These are phyloP conservation scores for Phlyctochytrium bullatum DNA, from an alignment of 192 early-diverging fungal genomes.

Conservation along the genomic window DNA sequence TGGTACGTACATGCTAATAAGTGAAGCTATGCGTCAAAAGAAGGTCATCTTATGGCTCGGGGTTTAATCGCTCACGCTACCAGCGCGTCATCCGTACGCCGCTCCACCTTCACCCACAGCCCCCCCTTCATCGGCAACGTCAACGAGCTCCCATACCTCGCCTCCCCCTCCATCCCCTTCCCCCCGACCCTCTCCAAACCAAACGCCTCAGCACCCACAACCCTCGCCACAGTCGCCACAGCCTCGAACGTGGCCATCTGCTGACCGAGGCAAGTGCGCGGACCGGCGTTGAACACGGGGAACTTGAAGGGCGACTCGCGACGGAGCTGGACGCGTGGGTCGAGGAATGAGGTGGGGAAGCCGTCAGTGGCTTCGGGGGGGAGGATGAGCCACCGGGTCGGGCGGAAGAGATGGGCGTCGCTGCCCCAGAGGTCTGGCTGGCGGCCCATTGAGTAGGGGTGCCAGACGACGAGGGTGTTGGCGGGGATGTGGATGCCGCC, in stretches of 20 bases:
- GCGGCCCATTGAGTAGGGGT: slow-evolving; percentile 6
- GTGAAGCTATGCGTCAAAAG: too few relatives aligned
- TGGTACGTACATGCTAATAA: too few relatives aligned
- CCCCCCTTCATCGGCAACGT: too few relatives aligned
- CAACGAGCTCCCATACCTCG: too few relatives aligned
- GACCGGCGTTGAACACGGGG: not conserved
- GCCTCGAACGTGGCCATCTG: slow-evolving; percentile 26
- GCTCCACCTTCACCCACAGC: too few relatives aligned
- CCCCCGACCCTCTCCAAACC: slow-evolving; percentile 23
- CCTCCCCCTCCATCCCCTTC: too few relatives aligned
- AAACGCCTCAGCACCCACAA: too few relatives aligned
- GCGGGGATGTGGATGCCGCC: slow-evolving; percentile 16
- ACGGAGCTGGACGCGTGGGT: not conserved
- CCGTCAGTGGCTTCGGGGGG: too few relatives aligned
- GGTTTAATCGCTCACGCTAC: too few relatives aligned
- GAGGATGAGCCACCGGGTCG: slow-evolving; percentile 18
- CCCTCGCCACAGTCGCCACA: slow-evolving; percentile 15
- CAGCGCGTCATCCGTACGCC: too few relatives aligned
- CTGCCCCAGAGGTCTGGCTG: slow-evolving; percentile 16
- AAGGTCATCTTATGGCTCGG: too few relatives aligned
- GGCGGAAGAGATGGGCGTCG: slow-evolving; percentile 22
- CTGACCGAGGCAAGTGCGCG: slow-evolving; percentile 33
- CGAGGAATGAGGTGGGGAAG: too few relatives aligned
- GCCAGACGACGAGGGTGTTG: slow-evolving; percentile 1
- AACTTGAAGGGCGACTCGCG: not conserved